Conservation (phyloP, 495 filamentous ascomycete genomes). For the Lineolata rhizophorae region DNA sequence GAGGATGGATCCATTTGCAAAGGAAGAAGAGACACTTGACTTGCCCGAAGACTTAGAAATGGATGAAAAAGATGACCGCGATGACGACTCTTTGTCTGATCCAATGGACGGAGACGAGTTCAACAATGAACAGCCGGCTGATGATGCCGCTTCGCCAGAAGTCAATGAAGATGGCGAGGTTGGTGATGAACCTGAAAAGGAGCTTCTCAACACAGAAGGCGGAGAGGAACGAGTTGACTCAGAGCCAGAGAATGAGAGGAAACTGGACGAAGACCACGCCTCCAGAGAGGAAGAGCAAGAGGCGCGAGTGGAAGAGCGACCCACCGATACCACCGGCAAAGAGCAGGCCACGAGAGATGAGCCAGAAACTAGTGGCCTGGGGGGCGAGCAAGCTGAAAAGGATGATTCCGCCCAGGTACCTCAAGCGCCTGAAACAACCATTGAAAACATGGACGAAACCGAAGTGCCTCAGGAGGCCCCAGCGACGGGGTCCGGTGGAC, state of each 20-base stretch:
- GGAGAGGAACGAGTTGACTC: slow-evolving; percentile 18
- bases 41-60: slow-evolving; percentile 49
- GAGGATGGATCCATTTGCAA: slow-evolving; percentile 44
- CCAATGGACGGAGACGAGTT: slow-evolving; percentile 33
- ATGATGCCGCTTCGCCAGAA: slow-evolving; percentile 21
- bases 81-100: slow-evolving; percentile 10
- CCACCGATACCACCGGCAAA: too few species aligned
- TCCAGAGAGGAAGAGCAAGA: slow-evolving; percentile 17
- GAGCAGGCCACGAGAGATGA: too few species aligned
- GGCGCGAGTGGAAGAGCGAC: slow-evolving; percentile 12
- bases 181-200: slow-evolving; percentile 2
- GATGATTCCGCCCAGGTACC: slow-evolving; percentile 1
- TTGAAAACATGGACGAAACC: too few species aligned
- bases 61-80: slow-evolving; percentile 40
- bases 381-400: slow-evolving; percentile 4
- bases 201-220: slow-evolving; percentile 10
- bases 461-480: too few species aligned
- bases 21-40: slow-evolving; percentile 46
- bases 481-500: too few species aligned
- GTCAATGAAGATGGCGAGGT: slow-evolving; percentile 2
- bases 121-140: slow-evolving; percentile 38
- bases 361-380: slow-evolving; percentile 5
- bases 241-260: slow-evolving; percentile 40
- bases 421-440: neutral
- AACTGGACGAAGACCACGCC: slow-evolving; percentile 19